Percentiles rank a stretch among this genome's conserved stretches.
These are phyloP conservation scores for Ascochyta koolunga DNA, from an alignment of 2,329 filamentous ascomycete genomes.

Conservation along the genomic window DNA sequence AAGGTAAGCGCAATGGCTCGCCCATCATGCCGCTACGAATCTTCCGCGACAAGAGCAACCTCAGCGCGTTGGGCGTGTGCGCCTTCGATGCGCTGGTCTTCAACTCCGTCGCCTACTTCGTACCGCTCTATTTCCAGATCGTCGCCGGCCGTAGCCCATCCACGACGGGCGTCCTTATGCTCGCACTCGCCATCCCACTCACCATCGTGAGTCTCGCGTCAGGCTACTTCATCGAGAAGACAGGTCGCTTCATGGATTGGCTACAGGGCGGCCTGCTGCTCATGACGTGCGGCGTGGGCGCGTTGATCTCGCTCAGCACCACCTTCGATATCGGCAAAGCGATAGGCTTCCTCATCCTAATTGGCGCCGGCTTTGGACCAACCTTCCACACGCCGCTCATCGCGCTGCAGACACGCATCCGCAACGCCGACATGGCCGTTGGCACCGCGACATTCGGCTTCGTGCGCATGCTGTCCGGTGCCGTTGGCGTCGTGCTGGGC, in stretches of 20 bases:
- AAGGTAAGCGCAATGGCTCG: conserved; percentile 62
- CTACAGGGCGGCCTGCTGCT: conserved; percentile 40
- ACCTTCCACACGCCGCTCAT: conserved; percentile 63
- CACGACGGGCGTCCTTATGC: conserved; percentile 62
- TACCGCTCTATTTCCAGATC: conserved; percentile 77
- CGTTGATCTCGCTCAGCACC: conserved; percentile 35
- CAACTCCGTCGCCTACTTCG: conserved; percentile 71
- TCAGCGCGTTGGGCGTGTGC: conserved; percentile 60
- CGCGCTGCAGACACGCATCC: conserved; percentile 63
- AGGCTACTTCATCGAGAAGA: conserved; percentile 55
- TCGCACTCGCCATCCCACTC: conserved; percentile 61
- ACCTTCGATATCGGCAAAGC: conserved; percentile 38
- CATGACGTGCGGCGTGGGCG: conserved; percentile 44
- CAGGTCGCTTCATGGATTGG: conserved; percentile 49
- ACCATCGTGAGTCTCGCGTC: conserved; percentile 54
- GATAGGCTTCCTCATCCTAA: conserved; percentile 57
- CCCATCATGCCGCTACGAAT: conserved; percentile 75
- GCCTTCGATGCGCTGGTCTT: conserved; percentile 63
- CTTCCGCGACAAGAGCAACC: conserved; percentile 62
- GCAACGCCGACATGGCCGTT: conserved; percentile 57
- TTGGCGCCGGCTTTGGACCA: conserved; percentile 58
- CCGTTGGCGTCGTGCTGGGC: conserved; percentile 57
- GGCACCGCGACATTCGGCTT: conserved; percentile 61
- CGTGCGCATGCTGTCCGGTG: conserved; percentile 52
- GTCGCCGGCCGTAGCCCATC: conserved; percentile 66